Conservation (phyloP, 345 rosid genomes). For the Gynandropsis gynandra region DNA sequence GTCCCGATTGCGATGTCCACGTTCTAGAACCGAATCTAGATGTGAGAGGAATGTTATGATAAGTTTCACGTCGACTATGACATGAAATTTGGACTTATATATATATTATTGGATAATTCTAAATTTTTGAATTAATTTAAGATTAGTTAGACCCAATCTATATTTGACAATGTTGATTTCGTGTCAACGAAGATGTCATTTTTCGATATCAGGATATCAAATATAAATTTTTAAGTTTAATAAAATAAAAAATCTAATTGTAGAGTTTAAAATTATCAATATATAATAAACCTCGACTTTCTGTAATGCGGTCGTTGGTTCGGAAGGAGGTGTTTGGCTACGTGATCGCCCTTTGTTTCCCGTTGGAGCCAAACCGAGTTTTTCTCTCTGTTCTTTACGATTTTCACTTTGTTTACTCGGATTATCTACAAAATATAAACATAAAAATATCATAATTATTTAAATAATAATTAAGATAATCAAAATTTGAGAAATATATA, state of each 20-base stretch:
- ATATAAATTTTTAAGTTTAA: no score
- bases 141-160: no score
- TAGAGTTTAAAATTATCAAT: background rate
- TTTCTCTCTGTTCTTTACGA: conserved; percentile 53
- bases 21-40: no score
- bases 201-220: no score
- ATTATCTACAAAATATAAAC: conserved; percentile 30
- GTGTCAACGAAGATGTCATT: no score
- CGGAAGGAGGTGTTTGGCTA: conserved; percentile 33
- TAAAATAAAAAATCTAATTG: background rate
- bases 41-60: no score
- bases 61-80: no score
- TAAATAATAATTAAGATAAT: background rate
- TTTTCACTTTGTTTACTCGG: conserved; percentile 40
- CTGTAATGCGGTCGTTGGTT: conserved; percentile 56
- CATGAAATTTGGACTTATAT: no score
- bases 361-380: conserved; percentile 45
- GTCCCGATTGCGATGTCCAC: no score
- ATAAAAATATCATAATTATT: background rate
- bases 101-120: no score
- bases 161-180: no score
- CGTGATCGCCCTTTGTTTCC: conserved; percentile 37
- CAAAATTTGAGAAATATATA: conserved; percentile 1
- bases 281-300: conserved; percentile 78
- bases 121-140: no score